Evolutionary conservation across 768 basidiomycete species (phyloP).

Genomic region (Russula foetens): DNA sequence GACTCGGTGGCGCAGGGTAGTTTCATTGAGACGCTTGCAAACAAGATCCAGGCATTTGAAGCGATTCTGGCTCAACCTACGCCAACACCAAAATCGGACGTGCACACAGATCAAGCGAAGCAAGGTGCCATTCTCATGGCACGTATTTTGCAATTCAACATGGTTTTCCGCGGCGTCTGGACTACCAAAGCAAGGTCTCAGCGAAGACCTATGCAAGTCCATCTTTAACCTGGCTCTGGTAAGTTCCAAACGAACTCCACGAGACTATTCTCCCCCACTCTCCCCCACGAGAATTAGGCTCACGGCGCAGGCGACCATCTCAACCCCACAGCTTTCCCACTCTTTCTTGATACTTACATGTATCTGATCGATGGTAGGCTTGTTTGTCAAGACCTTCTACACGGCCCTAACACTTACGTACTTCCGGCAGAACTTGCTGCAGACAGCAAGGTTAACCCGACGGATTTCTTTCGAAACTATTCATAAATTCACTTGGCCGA

Average conservation of each 20-base stretch:
- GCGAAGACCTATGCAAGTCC: conserved; percentile 33
- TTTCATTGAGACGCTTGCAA: conserved; percentile 42
- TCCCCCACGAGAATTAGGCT: conserved; percentile 33
- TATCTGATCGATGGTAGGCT: conserved; percentile 64
- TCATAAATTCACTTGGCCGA: conserved; percentile 44
- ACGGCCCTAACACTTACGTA: neutral
- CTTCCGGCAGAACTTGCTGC: conserved; percentile 46
- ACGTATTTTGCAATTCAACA: conserved; percentile 63
- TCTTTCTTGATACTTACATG: conserved; percentile 66
- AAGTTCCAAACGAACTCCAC: neutral
- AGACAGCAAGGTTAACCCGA: conserved; percentile 44
- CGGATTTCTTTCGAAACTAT: conserved; percentile 61
- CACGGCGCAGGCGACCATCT: conserved; percentile 45
- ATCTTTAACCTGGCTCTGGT: conserved; percentile 33
- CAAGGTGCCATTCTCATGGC: conserved; percentile 48
- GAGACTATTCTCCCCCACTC: neutral
- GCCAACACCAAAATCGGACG: conserved; percentile 18
- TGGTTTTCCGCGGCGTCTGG: conserved; percentile 58
- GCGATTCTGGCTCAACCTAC: conserved; percentile 20
- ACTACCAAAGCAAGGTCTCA: conserved; percentile 41
- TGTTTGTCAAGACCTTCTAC: neutral
- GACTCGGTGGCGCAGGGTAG: no score
- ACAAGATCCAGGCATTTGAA: conserved; percentile 36
- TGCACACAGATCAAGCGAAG: conserved; percentile 21
- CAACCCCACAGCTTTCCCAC: conserved; percentile 50